Percentiles rank a stretch among this genome's conserved stretches.
Evolutionary conservation across 768 basidiomycete genomes (phyloP).

Genomic region (Leccinum arenicola): DNA sequence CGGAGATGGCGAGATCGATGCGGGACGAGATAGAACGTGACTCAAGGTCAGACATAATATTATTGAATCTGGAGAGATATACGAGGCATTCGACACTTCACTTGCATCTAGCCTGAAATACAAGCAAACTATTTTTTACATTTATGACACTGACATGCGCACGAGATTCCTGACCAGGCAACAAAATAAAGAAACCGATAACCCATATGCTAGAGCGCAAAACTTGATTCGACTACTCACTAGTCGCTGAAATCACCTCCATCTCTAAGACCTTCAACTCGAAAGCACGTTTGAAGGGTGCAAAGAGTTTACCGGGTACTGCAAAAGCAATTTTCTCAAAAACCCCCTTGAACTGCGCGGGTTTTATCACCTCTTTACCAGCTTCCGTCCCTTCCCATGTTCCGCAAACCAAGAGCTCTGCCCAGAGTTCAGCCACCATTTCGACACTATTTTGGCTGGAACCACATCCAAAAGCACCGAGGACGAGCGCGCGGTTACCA

Average conservation of each 20-base stretch:
- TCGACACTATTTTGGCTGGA: slow-evolving; percentile 40
- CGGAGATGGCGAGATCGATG: no score
- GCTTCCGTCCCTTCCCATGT: slow-evolving; percentile 21
- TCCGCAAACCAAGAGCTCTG: slow-evolving; percentile 41
- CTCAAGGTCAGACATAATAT: background rate
- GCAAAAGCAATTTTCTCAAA: slow-evolving; percentile 46
- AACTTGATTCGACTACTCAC: slow-evolving; percentile 18
- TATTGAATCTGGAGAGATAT: background rate
- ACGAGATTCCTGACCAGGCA: background rate
- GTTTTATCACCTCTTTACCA: slow-evolving; percentile 13
- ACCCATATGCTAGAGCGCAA: background rate
- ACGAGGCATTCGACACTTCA: background rate
- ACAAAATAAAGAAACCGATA: background rate
- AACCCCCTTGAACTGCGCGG: slow-evolving; percentile 37
- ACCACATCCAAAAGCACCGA: slow-evolving; percentile 47
- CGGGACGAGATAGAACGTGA: background rate
- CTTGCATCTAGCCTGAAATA: background rate
- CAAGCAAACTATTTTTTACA: background rate
- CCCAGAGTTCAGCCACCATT: slow-evolving; percentile 44
- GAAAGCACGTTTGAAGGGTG: slow-evolving; percentile 39
- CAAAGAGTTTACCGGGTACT: slow-evolving; percentile 36
- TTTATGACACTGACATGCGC: background rate
- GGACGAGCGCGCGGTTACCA: slow-evolving; percentile 38
- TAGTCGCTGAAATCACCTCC: slow-evolving; percentile 29
- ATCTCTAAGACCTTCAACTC: slow-evolving; percentile 39